Evolutionary conservation across 371 early-diverging fungal species (phyloP), one percentile per base, ranked within the genome.

Genomic region (Rhizopus arrhizus): DNA sequence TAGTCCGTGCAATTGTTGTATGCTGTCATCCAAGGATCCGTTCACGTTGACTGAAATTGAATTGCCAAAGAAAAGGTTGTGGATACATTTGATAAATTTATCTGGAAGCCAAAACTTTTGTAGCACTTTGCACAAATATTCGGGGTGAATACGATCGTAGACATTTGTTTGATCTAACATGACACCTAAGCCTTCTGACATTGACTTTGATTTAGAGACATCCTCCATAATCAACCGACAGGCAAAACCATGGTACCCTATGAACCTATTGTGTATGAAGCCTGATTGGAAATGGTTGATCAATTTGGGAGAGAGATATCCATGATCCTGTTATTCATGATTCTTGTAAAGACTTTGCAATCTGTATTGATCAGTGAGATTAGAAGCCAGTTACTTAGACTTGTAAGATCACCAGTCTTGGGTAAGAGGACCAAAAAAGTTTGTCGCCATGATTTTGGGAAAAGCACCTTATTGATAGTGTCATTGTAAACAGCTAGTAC

Each of bases 341-440:
- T 12, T 15, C 46, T 12, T 45, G 60, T 60, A 45, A 60, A 60
- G 2, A 60, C 29, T 45, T 60, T 60, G 0, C 52, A 41, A 35
- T 60, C 60, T 3, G 53, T n/a, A 28, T 53, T 53, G 16, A 59
- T 59, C 13, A 59, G 45, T 22, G 22, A 22, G 1, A 22, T 22
- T 22, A 22, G 22, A 1, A 0, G 22, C 61, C 67, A 71, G 48
- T 65, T 71, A 0, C 43, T 38, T 9, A 71, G 42, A 3, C 8
- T 31, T 3, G 42, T 8, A 0, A 59, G 12, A 5, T 64, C 65
- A 1, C 71, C 64, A 15, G 60, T 64, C 47, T 71, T 71, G 43
- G 48, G 58, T 5, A 64, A 40, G 1, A 71, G 34, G 12, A 61
- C 34, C 40, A 53, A 22, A 4, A 11, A 36, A 0, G 53, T 53